Evolutionary conservation across 2,329 filamentous ascomycete genomes (phyloP).

Genomic region (Sclerotinia spermophila): DNA sequence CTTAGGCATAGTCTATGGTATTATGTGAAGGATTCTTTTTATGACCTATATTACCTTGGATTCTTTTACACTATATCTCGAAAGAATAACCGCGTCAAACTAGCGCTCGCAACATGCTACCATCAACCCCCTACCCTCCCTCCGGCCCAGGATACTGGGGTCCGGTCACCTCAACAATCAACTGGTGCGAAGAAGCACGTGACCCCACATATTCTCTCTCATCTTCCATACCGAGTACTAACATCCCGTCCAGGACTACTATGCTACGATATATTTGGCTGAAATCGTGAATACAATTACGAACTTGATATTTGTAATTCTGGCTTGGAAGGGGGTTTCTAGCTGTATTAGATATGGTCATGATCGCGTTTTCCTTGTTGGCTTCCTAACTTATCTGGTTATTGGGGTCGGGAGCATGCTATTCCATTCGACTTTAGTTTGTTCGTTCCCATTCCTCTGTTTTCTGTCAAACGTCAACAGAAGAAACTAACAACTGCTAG

Average conservation of each 20-base stretch:
- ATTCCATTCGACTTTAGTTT: not conserved
- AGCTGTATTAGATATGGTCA: conserved; percentile 1
- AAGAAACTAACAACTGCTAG: not conserved
- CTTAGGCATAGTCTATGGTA: too few species aligned
- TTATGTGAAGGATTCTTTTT: too few species aligned
- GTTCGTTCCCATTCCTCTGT: not conserved
- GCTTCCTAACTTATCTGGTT: not conserved
- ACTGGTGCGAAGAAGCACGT: conserved; percentile 12
- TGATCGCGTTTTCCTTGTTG: not conserved
- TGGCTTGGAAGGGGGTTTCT: not conserved
- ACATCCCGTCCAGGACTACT: not conserved
- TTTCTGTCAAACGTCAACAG: not conserved
- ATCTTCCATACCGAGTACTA: not conserved
- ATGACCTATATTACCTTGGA: too few species aligned
- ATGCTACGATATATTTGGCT: conserved; percentile 1
- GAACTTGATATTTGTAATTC: conserved; percentile 1
- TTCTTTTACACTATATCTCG: too few species aligned
- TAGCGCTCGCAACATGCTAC: not conserved
- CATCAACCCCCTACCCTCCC: not conserved
- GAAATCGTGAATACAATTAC: not conserved
- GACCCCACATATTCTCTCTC: not conserved
- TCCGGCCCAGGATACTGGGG: not conserved
- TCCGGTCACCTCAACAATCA: not conserved
- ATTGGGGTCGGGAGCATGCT: conserved; percentile 1
- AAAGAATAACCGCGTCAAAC: too few species aligned